Percentiles rank a stretch among this genome's conserved stretches.
Conservation (phyloP, 2,329 filamentous ascomycete genomes). For the Alternaria sp. region DNA sequence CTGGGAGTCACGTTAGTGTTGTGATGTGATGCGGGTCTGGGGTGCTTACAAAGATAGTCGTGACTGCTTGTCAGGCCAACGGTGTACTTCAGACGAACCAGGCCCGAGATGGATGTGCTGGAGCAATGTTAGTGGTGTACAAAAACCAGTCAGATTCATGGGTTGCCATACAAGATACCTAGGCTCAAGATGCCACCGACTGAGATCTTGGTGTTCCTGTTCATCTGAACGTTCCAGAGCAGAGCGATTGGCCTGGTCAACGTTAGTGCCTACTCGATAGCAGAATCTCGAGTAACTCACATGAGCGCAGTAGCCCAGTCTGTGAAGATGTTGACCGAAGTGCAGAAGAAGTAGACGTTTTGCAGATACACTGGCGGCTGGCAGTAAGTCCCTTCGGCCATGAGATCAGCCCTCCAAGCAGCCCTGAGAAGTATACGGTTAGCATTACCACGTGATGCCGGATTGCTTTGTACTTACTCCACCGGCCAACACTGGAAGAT, state of each 20-base stretch:
- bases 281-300: slow-evolving; percentile 9
- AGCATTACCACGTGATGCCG: background rate
- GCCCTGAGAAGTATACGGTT: background rate
- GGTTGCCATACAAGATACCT: slow-evolving; percentile 27
- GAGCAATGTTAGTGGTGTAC: background rate
- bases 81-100: slow-evolving; percentile 37
- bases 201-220: slow-evolving; percentile 32
- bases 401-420: slow-evolving; percentile 17
- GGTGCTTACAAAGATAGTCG: slow-evolving; percentile 37
- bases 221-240: slow-evolving; percentile 35
- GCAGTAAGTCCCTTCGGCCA: slow-evolving; percentile 33
- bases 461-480: slow-evolving; percentile 7
- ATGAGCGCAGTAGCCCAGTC: slow-evolving; percentile 48
- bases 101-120: slow-evolving; percentile 32
- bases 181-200: slow-evolving; percentile 27
- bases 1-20: background rate
- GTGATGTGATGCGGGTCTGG: too few relatives aligned
- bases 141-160: background rate
- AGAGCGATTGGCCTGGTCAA: slow-evolving; percentile 26
- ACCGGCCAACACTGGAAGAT: slow-evolving; percentile 47
- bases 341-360: slow-evolving; percentile 45
- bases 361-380: slow-evolving; percentile 29
- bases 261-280: background rate
- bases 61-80: slow-evolving; percentile 39
- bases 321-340: slow-evolving; percentile 46